These are phyloP conservation scores for Tylopilus felleus DNA, from an alignment of 768 basidiomycete genomes.

Conservation along the genomic window DNA sequence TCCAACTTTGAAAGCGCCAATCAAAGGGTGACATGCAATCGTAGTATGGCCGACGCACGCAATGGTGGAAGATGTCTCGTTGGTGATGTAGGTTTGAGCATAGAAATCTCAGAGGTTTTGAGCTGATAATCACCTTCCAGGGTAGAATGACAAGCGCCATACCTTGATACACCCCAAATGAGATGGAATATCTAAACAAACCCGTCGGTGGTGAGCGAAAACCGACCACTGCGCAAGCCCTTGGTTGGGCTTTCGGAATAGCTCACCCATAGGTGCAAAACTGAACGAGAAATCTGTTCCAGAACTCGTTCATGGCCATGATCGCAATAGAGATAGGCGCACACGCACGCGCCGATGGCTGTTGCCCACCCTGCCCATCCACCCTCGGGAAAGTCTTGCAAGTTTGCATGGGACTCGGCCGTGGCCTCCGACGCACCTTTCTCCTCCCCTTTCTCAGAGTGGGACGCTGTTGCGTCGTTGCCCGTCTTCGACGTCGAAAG, in stretches of 20 bases:
- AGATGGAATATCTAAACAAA: constrained; percentile 31
- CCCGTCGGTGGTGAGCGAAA: not conserved
- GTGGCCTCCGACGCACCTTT: not conserved
- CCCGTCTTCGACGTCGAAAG: not conserved
- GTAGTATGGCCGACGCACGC: constrained; percentile 29
- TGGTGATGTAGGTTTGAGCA: constrained; percentile 35
- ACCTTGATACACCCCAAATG: constrained; percentile 47
- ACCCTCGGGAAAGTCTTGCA: constrained; percentile 25
- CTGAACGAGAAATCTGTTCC: constrained; percentile 36
- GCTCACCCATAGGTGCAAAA: constrained; percentile 38
- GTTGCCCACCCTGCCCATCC: constrained; percentile 31
- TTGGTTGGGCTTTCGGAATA: not conserved
- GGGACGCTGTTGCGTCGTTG: not conserved
- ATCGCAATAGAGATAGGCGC: not conserved
- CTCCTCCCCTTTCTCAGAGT: not conserved
- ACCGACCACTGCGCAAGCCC: not conserved
- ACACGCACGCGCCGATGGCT: constrained; percentile 29
- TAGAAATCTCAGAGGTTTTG: constrained; percentile 35
- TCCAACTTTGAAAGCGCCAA: constrained; percentile 29
- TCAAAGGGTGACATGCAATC: not conserved
- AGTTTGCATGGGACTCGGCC: not conserved
- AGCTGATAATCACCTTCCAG: not conserved
- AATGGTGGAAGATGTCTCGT: constrained; percentile 37
- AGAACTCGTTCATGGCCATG: not conserved
- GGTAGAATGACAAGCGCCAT: not conserved